Base-by-base conservation (phyloP, 768 basidiomycete genomes). In the Sarcodon sp. region DNA sequence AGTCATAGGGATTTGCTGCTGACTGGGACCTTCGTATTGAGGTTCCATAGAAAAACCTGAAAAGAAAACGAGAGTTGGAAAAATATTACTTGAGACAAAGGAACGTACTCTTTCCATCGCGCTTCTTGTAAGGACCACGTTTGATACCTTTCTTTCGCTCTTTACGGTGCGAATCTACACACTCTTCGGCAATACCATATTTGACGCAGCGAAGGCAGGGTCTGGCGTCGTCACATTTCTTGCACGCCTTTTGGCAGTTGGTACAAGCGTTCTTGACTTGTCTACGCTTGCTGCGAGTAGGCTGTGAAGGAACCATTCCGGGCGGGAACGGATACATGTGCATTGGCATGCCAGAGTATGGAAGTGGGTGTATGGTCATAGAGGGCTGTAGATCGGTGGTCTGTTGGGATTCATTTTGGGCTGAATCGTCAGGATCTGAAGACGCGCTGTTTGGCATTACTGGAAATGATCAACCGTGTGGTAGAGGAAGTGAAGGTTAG, bases 251-350 rank as follows among this genome's bases (percentile, higher is more conserved):
- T 64, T 89, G 88, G 59, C 88, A 90, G 54, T 86, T 86, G 33
- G 87, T 89, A 64, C 88, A 90, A 46, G 87, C 87, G 54, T 88
- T 89, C 74, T 89, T 90, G 69, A 90, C 88, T 58, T 90, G 87
- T 47, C 82, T 72, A 54, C 87, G 85, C 65, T 90, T 90, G 35
- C 83, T 71, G 54, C 81, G 80, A 51, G 74, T 69, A 18, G 73
- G 69, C 48, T 70, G 63, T 48, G 67, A 54, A 50, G 72, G 57
- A 56, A 65, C 57, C 62, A 69, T 43, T 52, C 70, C 69, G 35
- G 72, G 67, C 47, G 77, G 67, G 66, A 80, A 78, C 44, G 80
- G 77, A 63, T 81, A 85, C 71, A 84, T 79, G 61, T 81, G 80
- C 72, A 80, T 75, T 35, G 72, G 76, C 64, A 77, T 67, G 55